A percentile compares a stretch with the other conserved stretches of the same genome.
Evolutionary conservation across 371 early-diverging fungal genomes (phyloP).

Genomic region (Lichtheimia ramosa): DNA sequence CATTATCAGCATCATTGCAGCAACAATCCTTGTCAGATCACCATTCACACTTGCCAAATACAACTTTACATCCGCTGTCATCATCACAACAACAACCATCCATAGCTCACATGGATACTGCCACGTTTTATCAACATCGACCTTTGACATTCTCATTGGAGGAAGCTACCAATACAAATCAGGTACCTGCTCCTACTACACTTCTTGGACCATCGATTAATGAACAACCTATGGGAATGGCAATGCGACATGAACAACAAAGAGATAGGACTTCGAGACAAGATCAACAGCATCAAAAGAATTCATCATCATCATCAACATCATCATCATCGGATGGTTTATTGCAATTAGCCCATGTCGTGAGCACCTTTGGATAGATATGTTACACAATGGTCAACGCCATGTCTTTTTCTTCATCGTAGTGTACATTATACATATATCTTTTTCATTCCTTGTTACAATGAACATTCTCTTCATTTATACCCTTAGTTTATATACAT

Average conservation of each 20-base stretch:
- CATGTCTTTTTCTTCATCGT: background rate
- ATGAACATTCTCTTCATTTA: too few relatives aligned
- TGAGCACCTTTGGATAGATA: slow-evolving; percentile 22
- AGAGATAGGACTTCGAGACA: too few relatives aligned
- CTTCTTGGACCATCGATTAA: slow-evolving; percentile 8
- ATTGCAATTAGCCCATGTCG: slow-evolving; percentile 20
- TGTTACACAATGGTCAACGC: too few relatives aligned
- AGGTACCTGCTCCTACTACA: slow-evolving; percentile 2
- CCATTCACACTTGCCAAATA: too few relatives aligned
- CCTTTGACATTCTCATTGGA: slow-evolving; percentile 14
- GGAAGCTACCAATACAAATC: background rate
- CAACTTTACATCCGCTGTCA: background rate
- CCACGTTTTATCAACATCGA: slow-evolving; percentile 19
- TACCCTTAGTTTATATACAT: too few relatives aligned
- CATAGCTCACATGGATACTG: background rate
- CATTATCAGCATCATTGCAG: too few relatives aligned
- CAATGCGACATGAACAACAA: background rate
- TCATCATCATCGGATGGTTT: slow-evolving; percentile 10
- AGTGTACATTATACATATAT: background rate
- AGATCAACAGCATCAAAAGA: background rate
- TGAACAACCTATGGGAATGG: background rate
- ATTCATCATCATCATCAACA: background rate
- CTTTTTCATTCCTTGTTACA: too few relatives aligned
- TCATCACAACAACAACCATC: background rate
- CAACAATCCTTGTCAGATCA: too few relatives aligned